phyloP scores from a whole-genome alignment of 2,329 filamentous ascomycete genomes.

The Coniochaeta hoffmannii region DNA sequence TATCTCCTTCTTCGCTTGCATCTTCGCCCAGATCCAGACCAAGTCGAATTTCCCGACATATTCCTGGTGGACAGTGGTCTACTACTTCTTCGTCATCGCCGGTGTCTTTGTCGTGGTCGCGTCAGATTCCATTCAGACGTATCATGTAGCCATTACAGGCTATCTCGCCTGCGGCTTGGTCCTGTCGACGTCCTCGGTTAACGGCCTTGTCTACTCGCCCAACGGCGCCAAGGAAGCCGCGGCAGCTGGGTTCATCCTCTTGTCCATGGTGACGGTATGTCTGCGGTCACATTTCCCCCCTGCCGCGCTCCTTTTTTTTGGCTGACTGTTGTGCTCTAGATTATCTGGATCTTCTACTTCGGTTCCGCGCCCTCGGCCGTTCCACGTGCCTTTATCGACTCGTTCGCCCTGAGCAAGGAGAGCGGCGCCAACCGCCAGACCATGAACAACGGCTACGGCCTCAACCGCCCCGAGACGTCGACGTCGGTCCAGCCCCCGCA shows the following conservation, averaged over 20 bases:
- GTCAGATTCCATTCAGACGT: conserved; percentile 76
- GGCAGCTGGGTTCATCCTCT: conserved; percentile 84
- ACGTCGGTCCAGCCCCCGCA: conserved; percentile 73
- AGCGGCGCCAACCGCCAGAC: conserved; percentile 58
- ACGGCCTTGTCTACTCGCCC: conserved; percentile 72
- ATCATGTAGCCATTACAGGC: conserved; percentile 85
- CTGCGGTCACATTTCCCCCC: no score
- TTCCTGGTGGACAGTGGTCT: conserved; percentile 86
- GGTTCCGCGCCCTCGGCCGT: conserved; percentile 83
- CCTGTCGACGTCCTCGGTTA: conserved; percentile 78
- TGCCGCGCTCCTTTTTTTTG: no score
- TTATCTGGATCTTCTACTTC: conserved; percentile 99
- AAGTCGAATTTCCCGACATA: conserved; percentile 66
- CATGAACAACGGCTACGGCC: conserved; percentile 67
- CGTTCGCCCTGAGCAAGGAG: conserved; percentile 90
- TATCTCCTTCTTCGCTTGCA: conserved; percentile 81
- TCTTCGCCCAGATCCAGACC: conserved; percentile 58
- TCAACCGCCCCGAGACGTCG: conserved; percentile 73
- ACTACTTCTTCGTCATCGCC: conserved; percentile 74
- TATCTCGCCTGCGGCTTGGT: conserved; percentile 80
- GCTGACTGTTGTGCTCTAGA: conserved; percentile 42
- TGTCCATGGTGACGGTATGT: conserved; percentile 87
- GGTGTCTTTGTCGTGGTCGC: conserved; percentile 78
- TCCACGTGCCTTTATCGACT: conserved; percentile 87
- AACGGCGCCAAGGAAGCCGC: conserved; percentile 73